Percentiles rank a stretch among this genome's conserved stretches.
phyloP scores from a whole-genome alignment of 2,329 filamentous ascomycete species.

The Colletotrichum sp. region DNA sequence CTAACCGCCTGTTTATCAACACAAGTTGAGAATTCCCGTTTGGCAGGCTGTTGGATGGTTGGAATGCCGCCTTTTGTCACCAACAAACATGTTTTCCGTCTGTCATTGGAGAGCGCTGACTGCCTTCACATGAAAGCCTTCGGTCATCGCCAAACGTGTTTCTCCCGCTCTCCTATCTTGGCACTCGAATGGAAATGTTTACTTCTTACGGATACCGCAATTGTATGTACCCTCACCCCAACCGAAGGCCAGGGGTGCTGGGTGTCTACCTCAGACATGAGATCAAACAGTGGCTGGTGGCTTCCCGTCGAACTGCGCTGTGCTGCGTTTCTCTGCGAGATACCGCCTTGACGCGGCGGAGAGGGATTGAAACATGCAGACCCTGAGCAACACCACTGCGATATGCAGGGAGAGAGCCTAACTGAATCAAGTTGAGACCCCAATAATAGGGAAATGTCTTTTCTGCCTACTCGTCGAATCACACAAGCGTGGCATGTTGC shows the following conservation, averaged over 20 bases:
- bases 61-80: background rate
- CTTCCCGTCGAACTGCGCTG: background rate
- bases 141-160: background rate
- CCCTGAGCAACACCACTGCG: background rate
- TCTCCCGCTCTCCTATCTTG: background rate
- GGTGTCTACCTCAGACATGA: background rate
- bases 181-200: background rate
- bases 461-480: background rate
- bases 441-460: background rate
- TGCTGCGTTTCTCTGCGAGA: background rate
- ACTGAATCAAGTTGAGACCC: conserved; percentile 1
- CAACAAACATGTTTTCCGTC: background rate
- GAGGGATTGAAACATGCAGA: conserved; percentile 5
- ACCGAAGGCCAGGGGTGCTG: background rate
- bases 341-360: background rate
- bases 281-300: background rate
- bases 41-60: background rate
- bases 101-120: background rate
- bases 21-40: background rate
- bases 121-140: background rate
- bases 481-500: background rate
- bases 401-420: conserved; percentile 3
- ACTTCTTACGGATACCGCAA: background rate
- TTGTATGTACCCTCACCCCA: background rate
- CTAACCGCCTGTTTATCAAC: background rate